Conservation (phyloP, 1,139 yeast genomes). For the Pichia sp. region DNA sequence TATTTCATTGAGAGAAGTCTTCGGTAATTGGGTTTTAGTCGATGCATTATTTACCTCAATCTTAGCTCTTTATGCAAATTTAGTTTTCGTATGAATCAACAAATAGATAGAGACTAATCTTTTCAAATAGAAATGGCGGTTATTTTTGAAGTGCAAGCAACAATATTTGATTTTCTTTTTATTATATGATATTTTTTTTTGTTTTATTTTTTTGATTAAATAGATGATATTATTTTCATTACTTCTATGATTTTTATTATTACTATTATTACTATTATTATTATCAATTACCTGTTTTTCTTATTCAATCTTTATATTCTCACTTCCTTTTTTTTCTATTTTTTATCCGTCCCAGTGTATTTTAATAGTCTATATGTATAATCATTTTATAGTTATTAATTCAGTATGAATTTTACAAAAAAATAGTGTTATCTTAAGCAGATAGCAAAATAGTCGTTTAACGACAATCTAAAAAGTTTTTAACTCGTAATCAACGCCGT, state of each 20-base stretch:
- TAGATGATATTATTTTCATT: background rate
- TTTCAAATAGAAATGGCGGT: too few species aligned
- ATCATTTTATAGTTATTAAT: conserved; percentile 3
- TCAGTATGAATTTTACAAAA: background rate
- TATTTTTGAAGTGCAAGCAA: too few species aligned
- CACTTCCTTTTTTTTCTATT: too few species aligned
- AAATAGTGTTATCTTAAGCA: background rate
- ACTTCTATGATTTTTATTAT: background rate
- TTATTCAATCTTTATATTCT: too few species aligned
- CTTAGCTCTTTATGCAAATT: conserved; percentile 41
- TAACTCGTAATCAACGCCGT: conserved; percentile 10
- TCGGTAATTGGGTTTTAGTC: conserved; percentile 43
- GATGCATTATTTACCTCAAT: conserved; percentile 41
- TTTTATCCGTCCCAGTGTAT: conserved; percentile 9
- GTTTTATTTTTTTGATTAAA: background rate
- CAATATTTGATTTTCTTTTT: too few species aligned
- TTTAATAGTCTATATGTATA: conserved; percentile 9
- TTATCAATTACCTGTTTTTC: too few species aligned
- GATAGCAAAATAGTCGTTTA: background rate
- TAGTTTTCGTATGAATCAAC: conserved; percentile 19
- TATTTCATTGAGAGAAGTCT: conserved; percentile 28
- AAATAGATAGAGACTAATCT: background rate
- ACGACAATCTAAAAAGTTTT: conserved; percentile 6
- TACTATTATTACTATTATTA: background rate
- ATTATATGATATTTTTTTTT: background rate